A percentile compares a stretch with the other conserved stretches of the same genome.
Conservation (phyloP, 164 flowering plant species). For the Houttuynia cordata region DNA sequence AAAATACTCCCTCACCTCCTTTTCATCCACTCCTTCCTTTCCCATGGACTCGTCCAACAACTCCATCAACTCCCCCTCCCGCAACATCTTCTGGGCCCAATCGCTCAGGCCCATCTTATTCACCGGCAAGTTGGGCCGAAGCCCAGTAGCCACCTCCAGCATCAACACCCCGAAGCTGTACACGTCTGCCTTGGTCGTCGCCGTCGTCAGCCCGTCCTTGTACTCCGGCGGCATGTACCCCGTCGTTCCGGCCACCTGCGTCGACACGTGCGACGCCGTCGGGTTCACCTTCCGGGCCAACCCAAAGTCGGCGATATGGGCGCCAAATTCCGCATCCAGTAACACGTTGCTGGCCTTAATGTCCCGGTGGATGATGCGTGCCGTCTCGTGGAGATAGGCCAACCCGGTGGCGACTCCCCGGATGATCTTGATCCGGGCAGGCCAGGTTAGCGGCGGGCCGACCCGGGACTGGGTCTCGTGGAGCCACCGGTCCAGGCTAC, state of each 20-base stretch:
- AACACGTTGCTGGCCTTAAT: conserved; percentile 78
- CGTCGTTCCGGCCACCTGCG: conserved; percentile 82
- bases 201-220: conserved; percentile 35
- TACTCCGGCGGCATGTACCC: conserved; percentile 99
- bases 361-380: conserved; percentile 65
- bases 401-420: conserved; percentile 64
- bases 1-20: conserved; percentile 36
- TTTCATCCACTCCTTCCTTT: conserved; percentile 6
- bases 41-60: conserved; percentile 31
- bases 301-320: conserved; percentile 84
- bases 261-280: conserved; percentile 59
- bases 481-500: conserved; percentile 70
- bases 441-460: conserved; percentile 32
- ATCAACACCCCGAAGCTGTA: conserved; percentile 74
- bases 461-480: conserved; percentile 24
- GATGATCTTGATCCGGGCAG: conserved; percentile 33
- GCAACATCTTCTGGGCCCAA: conserved; percentile 47
- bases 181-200: conserved; percentile 55
- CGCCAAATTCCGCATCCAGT: conserved; percentile 43
- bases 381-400: conserved; percentile 28
- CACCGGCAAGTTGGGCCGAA: conserved; percentile 56
- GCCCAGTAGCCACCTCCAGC: conserved; percentile 61
- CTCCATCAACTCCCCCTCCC: conserved; percentile 20
- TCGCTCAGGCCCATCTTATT: conserved; percentile 32
- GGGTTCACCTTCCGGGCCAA: conserved; percentile 45